Evolutionary conservation across 2,329 filamentous ascomycete genomes (phyloP).

Genomic region (Microascus cirrosus): DNA sequence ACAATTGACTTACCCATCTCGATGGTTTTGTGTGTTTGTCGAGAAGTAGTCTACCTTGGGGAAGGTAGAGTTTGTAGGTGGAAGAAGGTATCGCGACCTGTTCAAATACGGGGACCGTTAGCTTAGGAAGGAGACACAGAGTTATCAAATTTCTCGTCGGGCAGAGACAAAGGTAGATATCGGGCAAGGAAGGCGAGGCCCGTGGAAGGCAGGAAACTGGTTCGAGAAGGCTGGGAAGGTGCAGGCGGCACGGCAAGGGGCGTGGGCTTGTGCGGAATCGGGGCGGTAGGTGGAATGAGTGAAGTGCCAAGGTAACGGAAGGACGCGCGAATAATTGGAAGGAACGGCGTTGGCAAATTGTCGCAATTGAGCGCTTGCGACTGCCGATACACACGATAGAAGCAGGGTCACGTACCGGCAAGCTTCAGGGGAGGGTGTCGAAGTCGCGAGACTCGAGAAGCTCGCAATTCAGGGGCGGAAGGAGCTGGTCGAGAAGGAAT

Average conservation of each 20-base stretch:
- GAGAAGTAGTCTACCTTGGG: not conserved
- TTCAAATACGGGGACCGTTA: not conserved
- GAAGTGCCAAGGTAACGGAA: not conserved
- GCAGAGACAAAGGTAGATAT: not conserved
- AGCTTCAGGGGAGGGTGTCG: not conserved
- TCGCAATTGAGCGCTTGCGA: not conserved
- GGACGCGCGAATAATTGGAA: not conserved
- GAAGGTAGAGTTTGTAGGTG: not conserved
- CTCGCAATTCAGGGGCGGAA: not conserved
- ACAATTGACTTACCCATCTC: slow-evolving; percentile 6
- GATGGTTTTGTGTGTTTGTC: not conserved
- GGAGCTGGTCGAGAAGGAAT: not conserved
- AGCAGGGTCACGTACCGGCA: not conserved
- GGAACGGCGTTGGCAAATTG: not conserved
- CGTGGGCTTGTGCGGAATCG: not conserved
- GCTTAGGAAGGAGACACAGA: not conserved
- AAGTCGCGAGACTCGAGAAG: not conserved
- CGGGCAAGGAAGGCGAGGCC: not conserved
- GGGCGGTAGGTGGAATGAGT: not conserved
- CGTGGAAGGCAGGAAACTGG: not conserved
- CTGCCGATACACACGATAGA: not conserved
- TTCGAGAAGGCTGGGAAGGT: not conserved
- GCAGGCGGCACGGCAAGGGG: not conserved
- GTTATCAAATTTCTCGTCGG: not conserved
- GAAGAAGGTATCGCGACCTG: not conserved